A percentile compares a stretch with the other conserved stretches of the same genome.
Conservation (phyloP, 2,329 filamentous ascomycete species). For the Samsoniella hepiali region DNA sequence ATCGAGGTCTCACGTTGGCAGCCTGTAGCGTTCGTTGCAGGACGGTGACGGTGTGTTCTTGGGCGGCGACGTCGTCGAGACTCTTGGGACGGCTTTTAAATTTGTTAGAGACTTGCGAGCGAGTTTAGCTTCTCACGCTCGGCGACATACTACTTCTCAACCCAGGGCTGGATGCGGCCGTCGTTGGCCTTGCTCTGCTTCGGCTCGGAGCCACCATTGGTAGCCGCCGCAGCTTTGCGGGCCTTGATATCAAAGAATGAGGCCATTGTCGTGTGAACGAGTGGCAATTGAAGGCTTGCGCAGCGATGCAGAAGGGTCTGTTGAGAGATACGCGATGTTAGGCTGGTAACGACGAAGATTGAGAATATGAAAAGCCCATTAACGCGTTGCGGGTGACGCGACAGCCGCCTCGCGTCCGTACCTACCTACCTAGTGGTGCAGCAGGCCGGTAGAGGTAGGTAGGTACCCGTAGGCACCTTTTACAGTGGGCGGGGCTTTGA, state of each 20-base stretch:
- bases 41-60: slow-evolving; percentile 94
- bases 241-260: slow-evolving; percentile 97
- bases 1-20: slow-evolving; percentile 62
- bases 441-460: neutral
- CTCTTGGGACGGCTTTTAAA: slow-evolving; percentile 78
- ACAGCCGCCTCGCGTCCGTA: slow-evolving; percentile 13
- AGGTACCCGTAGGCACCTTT: neutral
- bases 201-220: slow-evolving; percentile 57
- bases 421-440: neutral
- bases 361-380: slow-evolving; percentile 11
- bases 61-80: slow-evolving; percentile 89
- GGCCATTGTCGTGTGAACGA: slow-evolving; percentile 54
- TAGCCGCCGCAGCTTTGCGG: slow-evolving; percentile 71
- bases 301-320: neutral
- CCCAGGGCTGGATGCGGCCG: slow-evolving; percentile 80
- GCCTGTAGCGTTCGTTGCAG: slow-evolving; percentile 91
- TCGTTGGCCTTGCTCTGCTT: slow-evolving; percentile 63
- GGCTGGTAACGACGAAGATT: neutral
- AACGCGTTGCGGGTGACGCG: slow-evolving; percentile 17
- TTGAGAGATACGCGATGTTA: neutral
- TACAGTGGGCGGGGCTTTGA: neutral
- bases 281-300: neutral
- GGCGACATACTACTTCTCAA: slow-evolving; percentile 86
- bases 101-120: neutral
- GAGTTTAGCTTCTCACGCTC: slow-evolving; percentile 8